Conservation (phyloP, 352 stramenopile species). For the Globisporangium abappressorium region DNA sequence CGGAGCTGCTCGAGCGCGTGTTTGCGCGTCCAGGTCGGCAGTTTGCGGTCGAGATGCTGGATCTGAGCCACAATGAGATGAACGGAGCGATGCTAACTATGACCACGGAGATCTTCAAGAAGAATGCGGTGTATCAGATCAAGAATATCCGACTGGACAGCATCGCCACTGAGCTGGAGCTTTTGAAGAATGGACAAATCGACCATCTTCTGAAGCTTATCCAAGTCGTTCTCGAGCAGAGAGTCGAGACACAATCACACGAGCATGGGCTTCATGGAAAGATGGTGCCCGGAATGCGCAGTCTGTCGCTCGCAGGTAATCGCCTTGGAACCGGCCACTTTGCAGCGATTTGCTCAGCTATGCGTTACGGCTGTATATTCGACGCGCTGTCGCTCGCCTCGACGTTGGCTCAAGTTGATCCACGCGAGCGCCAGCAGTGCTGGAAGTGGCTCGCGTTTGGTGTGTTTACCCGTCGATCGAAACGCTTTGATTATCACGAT, state of each 20-base stretch:
- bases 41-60: background rate
- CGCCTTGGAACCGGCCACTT: background rate
- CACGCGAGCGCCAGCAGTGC: background rate
- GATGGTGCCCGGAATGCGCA: background rate
- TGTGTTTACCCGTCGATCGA: background rate
- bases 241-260: background rate
- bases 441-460: conserved; percentile 9
- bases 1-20: background rate
- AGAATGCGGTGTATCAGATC: background rate
- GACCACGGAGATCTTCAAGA: background rate
- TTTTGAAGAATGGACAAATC: background rate
- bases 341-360: background rate
- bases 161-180: background rate
- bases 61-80: background rate
- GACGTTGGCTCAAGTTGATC: background rate
- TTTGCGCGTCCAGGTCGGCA: background rate
- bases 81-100: background rate
- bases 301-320: background rate
- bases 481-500: background rate
- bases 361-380: background rate
- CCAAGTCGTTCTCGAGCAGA: background rate
- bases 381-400: background rate
- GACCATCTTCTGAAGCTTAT: background rate
- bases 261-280: background rate
- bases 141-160: background rate